phyloP scores from a whole-genome alignment of 345 rosid genomes.

The Citrus glauca region DNA sequence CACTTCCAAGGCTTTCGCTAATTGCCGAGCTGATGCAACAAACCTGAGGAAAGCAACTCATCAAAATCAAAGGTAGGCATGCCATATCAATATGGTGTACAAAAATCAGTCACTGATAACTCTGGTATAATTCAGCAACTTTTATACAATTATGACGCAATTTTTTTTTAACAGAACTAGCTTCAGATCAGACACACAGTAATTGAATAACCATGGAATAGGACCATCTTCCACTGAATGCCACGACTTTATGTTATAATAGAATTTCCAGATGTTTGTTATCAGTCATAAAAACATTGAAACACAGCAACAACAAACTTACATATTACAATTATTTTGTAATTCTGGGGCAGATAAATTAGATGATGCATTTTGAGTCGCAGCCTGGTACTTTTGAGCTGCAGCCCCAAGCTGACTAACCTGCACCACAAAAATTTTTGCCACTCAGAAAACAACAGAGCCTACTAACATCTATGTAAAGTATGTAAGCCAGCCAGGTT shows the following conservation, averaged over 20 bases:
- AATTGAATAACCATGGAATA: neutral
- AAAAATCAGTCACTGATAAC: neutral
- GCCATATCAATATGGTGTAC: neutral
- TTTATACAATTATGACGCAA: neutral
- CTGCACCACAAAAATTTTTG: conserved; percentile 33
- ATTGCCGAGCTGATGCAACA: conserved; percentile 95
- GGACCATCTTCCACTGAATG: neutral
- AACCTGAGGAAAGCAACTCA: conserved; percentile 49
- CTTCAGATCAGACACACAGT: neutral
- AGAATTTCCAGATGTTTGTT: neutral
- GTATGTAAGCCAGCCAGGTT: no score
- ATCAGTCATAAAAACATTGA: neutral
- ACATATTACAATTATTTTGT: conserved; percentile 89
- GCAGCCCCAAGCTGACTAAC: conserved; percentile 88
- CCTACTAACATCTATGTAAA: no score
- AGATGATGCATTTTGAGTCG: conserved; percentile 76
- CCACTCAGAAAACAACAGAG: neutral
- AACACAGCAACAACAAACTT: conserved; percentile 21
- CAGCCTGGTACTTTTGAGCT: conserved; percentile 89
- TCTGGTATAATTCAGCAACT: neutral
- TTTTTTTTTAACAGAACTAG: neutral
- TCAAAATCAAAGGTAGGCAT: conserved; percentile 5
- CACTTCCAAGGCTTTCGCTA: conserved; percentile 95
- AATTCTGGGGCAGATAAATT: conserved; percentile 74
- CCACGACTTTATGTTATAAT: neutral